Conservation (phyloP, 371 early-diverging fungal species). For the Rhizopus sp. region DNA sequence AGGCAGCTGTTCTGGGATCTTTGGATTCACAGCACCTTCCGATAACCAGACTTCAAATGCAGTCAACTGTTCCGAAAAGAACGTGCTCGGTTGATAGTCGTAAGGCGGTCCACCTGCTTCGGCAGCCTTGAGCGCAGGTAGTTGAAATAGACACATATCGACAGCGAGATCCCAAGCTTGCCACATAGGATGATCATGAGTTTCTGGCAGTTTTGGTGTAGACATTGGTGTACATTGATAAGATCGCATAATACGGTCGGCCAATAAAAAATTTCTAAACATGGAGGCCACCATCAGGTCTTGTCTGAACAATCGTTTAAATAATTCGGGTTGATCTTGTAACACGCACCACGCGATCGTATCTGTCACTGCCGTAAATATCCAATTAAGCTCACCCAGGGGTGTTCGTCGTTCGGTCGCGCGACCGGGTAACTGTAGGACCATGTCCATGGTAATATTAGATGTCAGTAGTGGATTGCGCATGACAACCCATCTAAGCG, state of each 20-base stretch:
- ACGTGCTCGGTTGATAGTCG: constrained; percentile 80
- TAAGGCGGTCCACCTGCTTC: constrained; percentile 55
- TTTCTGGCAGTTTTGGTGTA: constrained; percentile 81
- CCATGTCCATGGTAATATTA: constrained; percentile 84
- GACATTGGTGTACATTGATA: constrained; percentile 94
- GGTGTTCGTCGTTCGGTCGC: constrained; percentile 92
- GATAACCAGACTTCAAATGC: constrained; percentile 97
- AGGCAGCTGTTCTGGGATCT: constrained; percentile 92
- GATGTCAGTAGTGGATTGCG: constrained; percentile 76
- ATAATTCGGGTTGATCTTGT: constrained; percentile 77
- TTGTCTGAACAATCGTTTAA: constrained; percentile 91
- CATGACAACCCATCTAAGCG: constrained; percentile 89
- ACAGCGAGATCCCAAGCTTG: constrained; percentile 95
- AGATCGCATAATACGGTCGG: constrained; percentile 92
- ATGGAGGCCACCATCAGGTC: constrained; percentile 95
- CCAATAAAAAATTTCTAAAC: constrained; percentile 94
- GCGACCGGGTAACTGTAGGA: constrained; percentile 85
- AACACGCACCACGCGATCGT: constrained; percentile 98
- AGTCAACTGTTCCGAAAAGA: constrained; percentile 94
- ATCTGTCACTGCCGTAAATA: constrained; percentile 97
- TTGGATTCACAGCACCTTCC: constrained; percentile 68
- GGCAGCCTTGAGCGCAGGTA: constrained; percentile 74
- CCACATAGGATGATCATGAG: constrained; percentile 97
- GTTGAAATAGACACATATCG: constrained; percentile 90
- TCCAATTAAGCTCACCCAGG: constrained; percentile 97